phyloP scores from a whole-genome alignment of 1,284 basidiomycete species.

The Blastosporella zonata region DNA sequence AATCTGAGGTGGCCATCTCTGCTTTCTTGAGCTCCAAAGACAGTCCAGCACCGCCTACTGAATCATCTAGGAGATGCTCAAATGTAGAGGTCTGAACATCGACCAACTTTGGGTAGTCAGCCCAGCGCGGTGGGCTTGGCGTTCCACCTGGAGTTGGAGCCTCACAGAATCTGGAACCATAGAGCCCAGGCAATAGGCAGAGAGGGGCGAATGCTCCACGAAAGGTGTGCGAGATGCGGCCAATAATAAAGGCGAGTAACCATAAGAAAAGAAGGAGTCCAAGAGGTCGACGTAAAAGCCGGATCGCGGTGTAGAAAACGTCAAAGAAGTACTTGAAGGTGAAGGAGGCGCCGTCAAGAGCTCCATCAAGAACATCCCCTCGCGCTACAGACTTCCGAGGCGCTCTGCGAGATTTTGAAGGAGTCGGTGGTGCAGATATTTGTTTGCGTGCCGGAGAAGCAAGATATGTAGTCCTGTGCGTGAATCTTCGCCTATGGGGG shows the following conservation, averaged over 20 bases:
- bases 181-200: conserved; percentile 59
- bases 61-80: conserved; percentile 57
- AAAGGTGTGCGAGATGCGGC: conserved; percentile 38
- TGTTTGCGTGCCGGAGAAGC: conserved; percentile 16
- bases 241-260: conserved; percentile 43
- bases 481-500: conserved; percentile 19
- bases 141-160: conserved; percentile 15
- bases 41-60: conserved; percentile 52
- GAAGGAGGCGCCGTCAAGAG: conserved; percentile 27
- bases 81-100: conserved; percentile 59
- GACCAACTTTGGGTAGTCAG: conserved; percentile 59
- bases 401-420: conserved; percentile 11
- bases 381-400: conserved; percentile 11
- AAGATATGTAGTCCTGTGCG: conserved; percentile 14
- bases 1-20: conserved; percentile 70
- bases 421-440: conserved; percentile 7
- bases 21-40: conserved; percentile 68
- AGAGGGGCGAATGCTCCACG: conserved; percentile 49
- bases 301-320: conserved; percentile 43
- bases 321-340: conserved; percentile 42
- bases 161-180: conserved; percentile 43
- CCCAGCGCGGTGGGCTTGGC: conserved; percentile 30
- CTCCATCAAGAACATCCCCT: conserved; percentile 24
- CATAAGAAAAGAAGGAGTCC: conserved; percentile 51
- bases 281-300: conserved; percentile 53